Evolutionary conservation across 176 grass and related monocot genomes (phyloP).

Genomic region (Phyllostachys edulis): DNA sequence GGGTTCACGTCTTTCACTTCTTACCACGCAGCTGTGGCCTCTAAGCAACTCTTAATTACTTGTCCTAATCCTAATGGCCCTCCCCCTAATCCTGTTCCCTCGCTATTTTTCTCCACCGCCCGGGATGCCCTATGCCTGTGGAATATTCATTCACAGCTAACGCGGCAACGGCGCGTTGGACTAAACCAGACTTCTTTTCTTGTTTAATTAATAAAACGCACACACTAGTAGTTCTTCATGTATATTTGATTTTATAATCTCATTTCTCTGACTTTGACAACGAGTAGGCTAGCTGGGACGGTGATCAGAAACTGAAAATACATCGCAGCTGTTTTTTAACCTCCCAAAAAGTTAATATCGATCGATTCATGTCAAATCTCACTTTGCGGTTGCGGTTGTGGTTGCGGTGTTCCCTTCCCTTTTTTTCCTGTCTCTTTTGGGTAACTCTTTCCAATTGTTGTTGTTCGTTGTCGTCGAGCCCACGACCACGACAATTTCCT

Average conservation of each 20-base stretch:
- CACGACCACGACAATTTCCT: conserved; percentile 1
- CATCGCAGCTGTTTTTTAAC: background rate
- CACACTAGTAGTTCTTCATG: background rate
- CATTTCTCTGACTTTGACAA: conserved; percentile 34
- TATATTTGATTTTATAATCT: background rate
- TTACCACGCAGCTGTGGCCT: conserved; percentile 3
- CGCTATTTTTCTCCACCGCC: conserved; percentile 1
- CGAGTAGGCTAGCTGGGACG: background rate
- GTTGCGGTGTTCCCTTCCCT: background rate
- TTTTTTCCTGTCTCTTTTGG: background rate
- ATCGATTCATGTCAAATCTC: background rate
- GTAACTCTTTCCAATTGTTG: background rate
- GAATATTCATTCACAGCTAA: conserved; percentile 36
- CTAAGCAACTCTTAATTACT: conserved; percentile 21
- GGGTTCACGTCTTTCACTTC: background rate
- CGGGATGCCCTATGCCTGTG: background rate
- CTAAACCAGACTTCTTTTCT: background rate
- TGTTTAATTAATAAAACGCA: background rate
- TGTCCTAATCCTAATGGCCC: conserved; percentile 22
- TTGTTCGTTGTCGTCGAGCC: background rate
- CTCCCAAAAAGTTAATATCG: background rate
- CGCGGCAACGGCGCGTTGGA: background rate
- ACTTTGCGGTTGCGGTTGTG: background rate
- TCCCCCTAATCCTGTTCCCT: background rate
- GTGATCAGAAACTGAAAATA: background rate